Evolutionary conservation across 2,329 filamentous ascomycete genomes (phyloP).

Genomic region (Phaeosphaeria sp.): DNA sequence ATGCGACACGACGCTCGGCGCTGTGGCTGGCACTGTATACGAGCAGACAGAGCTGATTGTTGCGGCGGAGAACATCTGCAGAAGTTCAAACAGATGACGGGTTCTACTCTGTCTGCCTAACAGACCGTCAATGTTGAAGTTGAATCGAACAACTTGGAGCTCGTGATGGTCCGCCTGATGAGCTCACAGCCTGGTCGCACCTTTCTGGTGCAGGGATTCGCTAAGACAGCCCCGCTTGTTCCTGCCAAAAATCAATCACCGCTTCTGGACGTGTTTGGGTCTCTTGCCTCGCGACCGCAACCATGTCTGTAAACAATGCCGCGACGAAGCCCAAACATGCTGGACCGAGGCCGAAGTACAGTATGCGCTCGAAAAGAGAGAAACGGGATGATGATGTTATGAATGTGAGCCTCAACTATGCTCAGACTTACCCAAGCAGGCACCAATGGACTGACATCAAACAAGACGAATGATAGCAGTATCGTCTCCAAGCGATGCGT

Average conservation of each 20-base stretch:
- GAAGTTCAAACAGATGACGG: not conserved
- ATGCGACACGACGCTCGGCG: not conserved
- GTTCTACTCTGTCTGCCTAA: not conserved
- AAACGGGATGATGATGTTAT: slow-evolving; percentile 63
- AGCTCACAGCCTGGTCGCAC: slow-evolving; percentile 4
- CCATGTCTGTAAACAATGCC: slow-evolving; percentile 13
- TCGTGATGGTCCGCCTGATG: slow-evolving; percentile 12
- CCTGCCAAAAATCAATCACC: slow-evolving; percentile 26
- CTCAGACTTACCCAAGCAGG: not conserved
- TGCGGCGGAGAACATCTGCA: not conserved
- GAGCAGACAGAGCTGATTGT: not conserved
- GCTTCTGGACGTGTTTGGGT: slow-evolving; percentile 8
- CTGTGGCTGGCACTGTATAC: not conserved
- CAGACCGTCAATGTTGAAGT: not conserved
- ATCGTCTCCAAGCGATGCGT: slow-evolving; percentile 93
- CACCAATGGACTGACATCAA: slow-evolving; percentile 48
- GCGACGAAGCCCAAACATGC: slow-evolving; percentile 21
- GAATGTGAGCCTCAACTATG: slow-evolving; percentile 53
- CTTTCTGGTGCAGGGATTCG: slow-evolving; percentile 23
- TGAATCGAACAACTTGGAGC: slow-evolving; percentile 7
- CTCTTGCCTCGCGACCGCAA: slow-evolving; percentile 3
- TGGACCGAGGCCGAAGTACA: slow-evolving; percentile 15
- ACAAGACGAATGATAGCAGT: slow-evolving; percentile 81
- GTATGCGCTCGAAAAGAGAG: slow-evolving; percentile 30
- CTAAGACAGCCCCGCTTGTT: slow-evolving; percentile 27